phyloP scores from a whole-genome alignment of 257 asterid genomes.

The Salvia splendens region DNA sequence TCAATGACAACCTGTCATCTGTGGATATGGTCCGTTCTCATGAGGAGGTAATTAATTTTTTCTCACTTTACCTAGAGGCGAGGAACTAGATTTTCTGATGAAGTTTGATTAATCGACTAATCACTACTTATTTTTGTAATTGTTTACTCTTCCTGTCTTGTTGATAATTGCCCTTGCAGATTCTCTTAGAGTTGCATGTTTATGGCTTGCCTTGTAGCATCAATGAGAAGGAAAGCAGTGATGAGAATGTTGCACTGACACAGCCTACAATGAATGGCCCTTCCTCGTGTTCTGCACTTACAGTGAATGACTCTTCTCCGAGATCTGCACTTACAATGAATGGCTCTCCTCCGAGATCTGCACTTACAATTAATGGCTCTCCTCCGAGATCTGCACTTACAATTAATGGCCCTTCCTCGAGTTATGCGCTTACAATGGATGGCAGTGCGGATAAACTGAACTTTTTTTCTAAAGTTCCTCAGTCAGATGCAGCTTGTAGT shows the following conservation, averaged over 20 bases:
- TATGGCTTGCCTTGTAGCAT: constrained; percentile 48
- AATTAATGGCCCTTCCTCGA: constrained; percentile 38
- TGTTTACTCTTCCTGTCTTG: constrained; percentile 8
- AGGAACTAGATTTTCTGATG: not conserved
- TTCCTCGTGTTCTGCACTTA: constrained; percentile 39
- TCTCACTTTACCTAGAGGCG: constrained; percentile 22
- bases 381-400: constrained; percentile 2
- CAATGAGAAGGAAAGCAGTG: constrained; percentile 43
- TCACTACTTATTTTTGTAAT: constrained; percentile 7
- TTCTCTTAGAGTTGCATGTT: constrained; percentile 51
- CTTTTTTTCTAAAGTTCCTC: constrained; percentile 35
- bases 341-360: constrained; percentile 42
- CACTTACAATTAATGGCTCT: constrained; percentile 1
- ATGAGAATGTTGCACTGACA: constrained; percentile 41
- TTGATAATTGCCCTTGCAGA: constrained; percentile 43
- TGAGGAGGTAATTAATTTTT: constrained; percentile 48
- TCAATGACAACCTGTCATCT: constrained; percentile 34
- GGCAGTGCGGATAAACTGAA: constrained; percentile 41
- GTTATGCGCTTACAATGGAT: constrained; percentile 43
- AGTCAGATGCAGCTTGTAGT: constrained; percentile 28
- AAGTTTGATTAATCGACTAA: constrained; percentile 2
- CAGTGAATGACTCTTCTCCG: no score
- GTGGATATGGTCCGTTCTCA: constrained; percentile 36
- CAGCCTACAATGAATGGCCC: constrained; percentile 36
- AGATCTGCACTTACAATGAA: constrained; percentile 11